These are phyloP conservation scores for Flaveria robusta DNA, from an alignment of 129 eudicot species.

Conservation along the genomic window DNA sequence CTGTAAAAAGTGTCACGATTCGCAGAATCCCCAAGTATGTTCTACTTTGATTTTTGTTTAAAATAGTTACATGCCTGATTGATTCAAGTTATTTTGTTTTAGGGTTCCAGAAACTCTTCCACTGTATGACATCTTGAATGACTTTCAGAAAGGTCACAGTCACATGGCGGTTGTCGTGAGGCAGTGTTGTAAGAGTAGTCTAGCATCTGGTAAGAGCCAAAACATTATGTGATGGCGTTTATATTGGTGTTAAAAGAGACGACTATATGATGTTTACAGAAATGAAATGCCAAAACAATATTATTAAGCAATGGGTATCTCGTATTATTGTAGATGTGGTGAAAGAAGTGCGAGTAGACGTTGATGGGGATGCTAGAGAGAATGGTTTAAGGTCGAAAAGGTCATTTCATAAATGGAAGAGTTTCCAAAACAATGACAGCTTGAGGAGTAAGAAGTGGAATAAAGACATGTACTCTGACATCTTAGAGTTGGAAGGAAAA, in stretches of 20 bases:
- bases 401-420: conserved; percentile 80
- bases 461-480: conserved; percentile 78
- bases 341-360: conserved; percentile 65
- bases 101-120: conserved; percentile 89
- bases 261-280: not conserved
- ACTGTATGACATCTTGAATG: conserved; percentile 84
- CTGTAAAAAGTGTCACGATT: conserved; percentile 77
- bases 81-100: conserved; percentile 11
- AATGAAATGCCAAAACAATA: not conserved
- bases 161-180: conserved; percentile 94
- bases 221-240: not conserved
- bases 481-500: conserved; percentile 67
- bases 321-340: conserved; percentile 16
- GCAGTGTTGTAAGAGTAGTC: conserved; percentile 36
- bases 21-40: conserved; percentile 75
- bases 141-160: conserved; percentile 96
- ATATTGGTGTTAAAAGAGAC: too few species aligned
- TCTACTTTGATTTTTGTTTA: not conserved
- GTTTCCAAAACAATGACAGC: conserved; percentile 61
- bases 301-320: not conserved
- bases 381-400: conserved; percentile 53
- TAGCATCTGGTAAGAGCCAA: conserved; percentile 37
- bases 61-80: not conserved
- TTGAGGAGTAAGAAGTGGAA: conserved; percentile 72
- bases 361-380: conserved; percentile 55